phyloP scores from a whole-genome alignment of 495 filamentous ascomycete species.

The Paragyromitra xinjiangensis region DNA sequence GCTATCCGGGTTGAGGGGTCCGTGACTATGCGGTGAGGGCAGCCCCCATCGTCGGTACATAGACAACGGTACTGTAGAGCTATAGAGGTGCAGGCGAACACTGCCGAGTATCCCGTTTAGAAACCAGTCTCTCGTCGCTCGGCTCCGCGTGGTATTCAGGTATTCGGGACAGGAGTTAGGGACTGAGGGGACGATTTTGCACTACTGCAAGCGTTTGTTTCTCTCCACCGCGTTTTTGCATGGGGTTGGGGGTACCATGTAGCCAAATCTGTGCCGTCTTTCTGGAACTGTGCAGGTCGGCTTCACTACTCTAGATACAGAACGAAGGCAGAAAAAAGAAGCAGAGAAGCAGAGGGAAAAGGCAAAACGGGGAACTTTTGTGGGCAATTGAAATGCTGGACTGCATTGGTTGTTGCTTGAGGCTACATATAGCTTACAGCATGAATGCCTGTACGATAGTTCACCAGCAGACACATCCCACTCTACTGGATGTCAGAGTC shows the following conservation, averaged over 20 bases:
- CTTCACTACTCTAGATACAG: conserved; percentile 37
- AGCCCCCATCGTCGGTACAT: conserved; percentile 42
- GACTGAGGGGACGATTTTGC: conserved; percentile 39
- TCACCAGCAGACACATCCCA: conserved; percentile 34
- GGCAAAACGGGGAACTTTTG: conserved; percentile 26
- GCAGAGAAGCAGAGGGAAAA: conserved; percentile 21
- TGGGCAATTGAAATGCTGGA: conserved; percentile 35
- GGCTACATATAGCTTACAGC: conserved; percentile 38
- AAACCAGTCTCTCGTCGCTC: conserved; percentile 32
- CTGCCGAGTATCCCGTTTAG: conserved; percentile 45
- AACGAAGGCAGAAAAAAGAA: conserved; percentile 40
- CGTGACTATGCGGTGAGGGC: conserved; percentile 36
- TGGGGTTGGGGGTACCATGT: conserved; percentile 43
- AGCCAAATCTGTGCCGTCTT: conserved; percentile 46
- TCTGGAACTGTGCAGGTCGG: conserved; percentile 46
- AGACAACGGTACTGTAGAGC: conserved; percentile 4
- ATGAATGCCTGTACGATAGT: conserved; percentile 30
- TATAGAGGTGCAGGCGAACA: conserved; percentile 19
- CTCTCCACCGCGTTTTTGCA: conserved; percentile 40
- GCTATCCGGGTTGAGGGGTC: conserved; percentile 49
- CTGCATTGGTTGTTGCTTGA: conserved; percentile 46
- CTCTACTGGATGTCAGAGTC: conserved; percentile 25
- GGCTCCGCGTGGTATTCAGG: conserved; percentile 34
- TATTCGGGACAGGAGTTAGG: conserved; percentile 43
- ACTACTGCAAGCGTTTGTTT: conserved; percentile 51